Percentiles rank a stretch among this genome's conserved stretches.
Conservation (phyloP, 306 rosid species). For the Castanospermum australe region DNA sequence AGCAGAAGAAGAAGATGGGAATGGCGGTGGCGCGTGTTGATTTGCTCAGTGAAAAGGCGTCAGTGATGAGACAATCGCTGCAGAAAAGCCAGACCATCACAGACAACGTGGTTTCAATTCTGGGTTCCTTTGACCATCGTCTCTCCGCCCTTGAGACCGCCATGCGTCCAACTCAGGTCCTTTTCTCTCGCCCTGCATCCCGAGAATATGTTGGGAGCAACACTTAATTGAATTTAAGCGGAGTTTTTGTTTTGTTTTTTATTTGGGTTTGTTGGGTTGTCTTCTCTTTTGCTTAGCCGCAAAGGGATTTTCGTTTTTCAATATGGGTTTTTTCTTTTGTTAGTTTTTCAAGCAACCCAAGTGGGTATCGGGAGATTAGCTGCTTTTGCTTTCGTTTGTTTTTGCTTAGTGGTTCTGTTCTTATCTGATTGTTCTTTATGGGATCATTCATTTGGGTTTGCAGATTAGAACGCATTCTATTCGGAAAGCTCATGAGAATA, state of each 20-base stretch:
- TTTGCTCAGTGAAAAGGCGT: constrained; percentile 73
- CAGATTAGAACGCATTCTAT: constrained; percentile 92
- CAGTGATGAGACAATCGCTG: constrained; percentile 77
- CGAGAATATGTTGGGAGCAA: background rate
- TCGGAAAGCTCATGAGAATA: constrained; percentile 94
- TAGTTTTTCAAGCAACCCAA: constrained; percentile 6
- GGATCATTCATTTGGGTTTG: no score
- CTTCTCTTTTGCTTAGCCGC: constrained; percentile 35
- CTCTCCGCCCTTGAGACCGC: constrained; percentile 97
- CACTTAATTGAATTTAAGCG: background rate
- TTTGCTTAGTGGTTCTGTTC: background rate
- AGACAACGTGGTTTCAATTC: constrained; percentile 83
- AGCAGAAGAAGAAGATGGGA: constrained; percentile 42
- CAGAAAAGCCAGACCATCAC: constrained; percentile 91
- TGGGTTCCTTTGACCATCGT: constrained; percentile 96
- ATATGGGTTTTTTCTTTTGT: background rate
- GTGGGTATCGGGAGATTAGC: constrained; percentile 46
- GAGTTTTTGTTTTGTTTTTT: constrained; percentile 19
- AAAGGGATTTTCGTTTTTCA: background rate
- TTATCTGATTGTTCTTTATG: constrained; percentile 21
- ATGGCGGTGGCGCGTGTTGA: constrained; percentile 52
- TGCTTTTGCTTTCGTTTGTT: no score
- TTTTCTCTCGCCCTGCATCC: background rate
- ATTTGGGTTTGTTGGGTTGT: constrained; percentile 25
- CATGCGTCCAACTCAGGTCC: constrained; percentile 99